Evolutionary conservation across 2,329 filamentous ascomycete genomes (phyloP), one percentile per base, ranked within the genome.

Genomic region (Coniochaeta sp.): DNA sequence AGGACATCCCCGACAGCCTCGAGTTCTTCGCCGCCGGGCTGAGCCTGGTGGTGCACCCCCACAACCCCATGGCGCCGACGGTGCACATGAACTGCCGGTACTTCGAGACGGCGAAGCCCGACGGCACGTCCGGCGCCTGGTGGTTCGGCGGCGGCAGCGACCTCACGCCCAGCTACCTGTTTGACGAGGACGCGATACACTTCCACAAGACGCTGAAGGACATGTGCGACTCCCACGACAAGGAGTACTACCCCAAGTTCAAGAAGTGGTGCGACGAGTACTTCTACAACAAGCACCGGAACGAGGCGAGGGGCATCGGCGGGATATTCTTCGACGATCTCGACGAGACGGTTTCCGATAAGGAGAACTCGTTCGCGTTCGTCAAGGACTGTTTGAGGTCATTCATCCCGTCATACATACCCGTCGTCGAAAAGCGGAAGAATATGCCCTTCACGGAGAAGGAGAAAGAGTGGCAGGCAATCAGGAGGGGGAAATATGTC

Each of bases 301-400:
- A 85, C 61, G 95, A 99, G 77, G 81, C 86, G 55, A 89, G 95
- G 56, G 95, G 95, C 60, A 78, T 99, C 36, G 95, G 95, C 58
- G 95, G 95, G 59, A 98, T 99, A 74, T 99, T 99, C 84, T 99
- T 99, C 70, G 95, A 99, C 74, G 95, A 99, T 72, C 81, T 99
- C 16, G 95, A 99, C 72, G 89, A 90, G 68, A 83, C 85, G 1
- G 89, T 93, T 68, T 91, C 92, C 62, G 90, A 95, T 69, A 88
- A 90, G 67, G 93, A 98, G 72, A 90, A 92, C 65, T 84, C 93
- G 0, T 98, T 99, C 72, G 86, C 89, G 17, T 98, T 97, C 67
- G 85, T 93, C 59, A 89, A 93, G 70, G 90, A 93, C 70, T 91
- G 90, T 68, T 80, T 97, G 60, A 85, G 87, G 62, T 89, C 92